Base-by-base conservation (phyloP, 148 eudicot genomes). In the Polygonum maritimum region DNA sequence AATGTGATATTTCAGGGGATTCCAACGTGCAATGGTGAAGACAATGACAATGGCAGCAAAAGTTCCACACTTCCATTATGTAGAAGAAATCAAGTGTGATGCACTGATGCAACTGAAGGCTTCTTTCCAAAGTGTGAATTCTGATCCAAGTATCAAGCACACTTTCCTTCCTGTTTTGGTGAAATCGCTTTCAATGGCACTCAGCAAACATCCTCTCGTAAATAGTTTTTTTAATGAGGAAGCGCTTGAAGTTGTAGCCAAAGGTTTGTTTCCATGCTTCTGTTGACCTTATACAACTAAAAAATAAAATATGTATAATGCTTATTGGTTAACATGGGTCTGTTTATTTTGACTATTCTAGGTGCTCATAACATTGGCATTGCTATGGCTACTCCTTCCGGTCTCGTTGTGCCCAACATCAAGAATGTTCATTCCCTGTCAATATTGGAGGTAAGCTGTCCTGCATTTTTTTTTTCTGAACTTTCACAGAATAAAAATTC, bases 11-110 rank as follows among this genome's bases (percentile, higher is more conserved):
- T 81, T 79, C 89, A 96, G 99, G 89, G 99, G 98, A 73, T 96
- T 81, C 87, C 93, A 88, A 79, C 99, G 99, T 49, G 97, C 97
- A 40, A 96, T 96, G 99, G 96, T 89, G 40, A 96, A 96, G 81
- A 85, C 99, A 74, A 96, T 96, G 99, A 96, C 91, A 12, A 77
- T 87, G 84, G 99, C 98, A 81, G 94, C 96, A 3, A 91, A 82
- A 84, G 78, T 96, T 77, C 99, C 99, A 7, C 99, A 92, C 82
- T 96, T 96, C 78, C 89, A 92, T 81, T 96, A 91, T 78, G 97
- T 96, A 2, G 99, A 92, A 75, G 99, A 96, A 84, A 81, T 96
- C 65, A 87, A 83, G 5, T 92, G 98, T 79, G 89, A 90, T 65
- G 86, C 91, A 11, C 91, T 96, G 70, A 52, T 87, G 74, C 80